Base-by-base conservation (phyloP, 169 alveolate genomes). In the Plasmodium berghei region DNA sequence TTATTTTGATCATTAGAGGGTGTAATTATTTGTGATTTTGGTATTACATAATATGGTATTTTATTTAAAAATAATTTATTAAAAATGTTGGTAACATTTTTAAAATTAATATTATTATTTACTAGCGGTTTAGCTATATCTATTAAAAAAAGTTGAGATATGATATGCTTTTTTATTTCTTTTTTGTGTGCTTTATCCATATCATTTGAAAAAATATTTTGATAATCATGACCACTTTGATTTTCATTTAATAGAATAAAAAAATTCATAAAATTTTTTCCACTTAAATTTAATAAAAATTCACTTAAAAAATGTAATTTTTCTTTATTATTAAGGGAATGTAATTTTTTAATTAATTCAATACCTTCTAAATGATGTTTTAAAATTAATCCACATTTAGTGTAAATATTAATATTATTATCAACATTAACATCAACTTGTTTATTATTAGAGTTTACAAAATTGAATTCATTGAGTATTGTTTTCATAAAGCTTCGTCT, bases 11-110 rank as follows among this genome's bases (percentile, higher is more conserved):
- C 54, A 67, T 16, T 59, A 18, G 52, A 14, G n/a, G 20, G 52
- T 16, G 66, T 6, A 4, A 34, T 34, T 22, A 80, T 34, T 28
- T 66, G 24, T 1, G 49, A 48, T 72, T 64, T 67, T 0, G 90
- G 90, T 5, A 80, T 80, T 12, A 80, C 61, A 46, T 80, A 80
- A 80, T 80, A 80, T 1, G 74, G 72, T 12, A 80, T 67, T 67
- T 67, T 54, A 72, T 80, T 80, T 45, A 67, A 18, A 34, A 80
- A 55, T 22, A 80, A 34, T 66, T 80, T 64, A 54, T 55, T 66
- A 49, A 52, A 80, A 61, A 80, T 2, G 1, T 18, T 80, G 22
- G 20, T 64, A 18, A 80, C 24, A 67, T 67, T 67, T 18, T 80
- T 56, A 67, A 9, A 52, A 54, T 80, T 80, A 20, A 80, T 67